phyloP scores from a whole-genome alignment of 208 protist species.

The Zelonia costaricensis region DNA sequence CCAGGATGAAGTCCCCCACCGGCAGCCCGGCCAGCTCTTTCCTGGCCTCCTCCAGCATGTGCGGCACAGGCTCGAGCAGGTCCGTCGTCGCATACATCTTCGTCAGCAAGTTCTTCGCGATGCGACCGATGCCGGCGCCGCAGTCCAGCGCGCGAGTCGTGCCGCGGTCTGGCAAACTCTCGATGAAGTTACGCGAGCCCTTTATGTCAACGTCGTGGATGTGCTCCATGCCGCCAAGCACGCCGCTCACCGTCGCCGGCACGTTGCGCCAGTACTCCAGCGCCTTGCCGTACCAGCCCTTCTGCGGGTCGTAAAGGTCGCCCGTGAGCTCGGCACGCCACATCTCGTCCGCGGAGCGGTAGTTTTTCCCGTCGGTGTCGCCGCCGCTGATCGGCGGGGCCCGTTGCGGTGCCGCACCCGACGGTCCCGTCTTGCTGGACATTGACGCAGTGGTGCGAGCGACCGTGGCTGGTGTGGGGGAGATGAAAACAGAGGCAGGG shows the following conservation, averaged over 20 bases:
- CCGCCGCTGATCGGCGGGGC: conserved; percentile 45
- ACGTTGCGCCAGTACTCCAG: conserved; percentile 86
- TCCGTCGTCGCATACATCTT: conserved; percentile 73
- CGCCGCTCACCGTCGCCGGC: conserved; percentile 86
- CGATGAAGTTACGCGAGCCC: conserved; percentile 67
- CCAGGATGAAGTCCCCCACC: conserved; percentile 76
- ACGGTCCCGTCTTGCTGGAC: conserved; percentile 6
- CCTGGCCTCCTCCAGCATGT: conserved; percentile 88
- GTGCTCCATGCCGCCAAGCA: conserved; percentile 89
- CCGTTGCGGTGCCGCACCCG: background rate
- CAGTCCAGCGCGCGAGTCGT: conserved; percentile 83
- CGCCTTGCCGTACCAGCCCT: conserved; percentile 90
- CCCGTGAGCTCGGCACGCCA: conserved; percentile 69
- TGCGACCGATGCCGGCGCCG: conserved; percentile 92
- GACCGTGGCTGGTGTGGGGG: background rate
- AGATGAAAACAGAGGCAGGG: background rate
- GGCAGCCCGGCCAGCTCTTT: conserved; percentile 68
- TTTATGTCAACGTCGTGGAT: conserved; percentile 75
- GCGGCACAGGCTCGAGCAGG: conserved; percentile 83
- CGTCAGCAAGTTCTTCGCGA: conserved; percentile 76
- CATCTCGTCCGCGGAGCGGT: conserved; percentile 66
- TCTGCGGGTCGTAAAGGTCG: conserved; percentile 72
- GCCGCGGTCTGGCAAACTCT: conserved; percentile 55
- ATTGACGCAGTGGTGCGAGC: conserved; percentile 23
- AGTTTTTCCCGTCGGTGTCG: conserved; percentile 63